Percentiles rank a stretch among this genome's conserved stretches.
Evolutionary conservation across 805 yeast species (phyloP).

Genomic region (Lipomyces chichibuensis): DNA sequence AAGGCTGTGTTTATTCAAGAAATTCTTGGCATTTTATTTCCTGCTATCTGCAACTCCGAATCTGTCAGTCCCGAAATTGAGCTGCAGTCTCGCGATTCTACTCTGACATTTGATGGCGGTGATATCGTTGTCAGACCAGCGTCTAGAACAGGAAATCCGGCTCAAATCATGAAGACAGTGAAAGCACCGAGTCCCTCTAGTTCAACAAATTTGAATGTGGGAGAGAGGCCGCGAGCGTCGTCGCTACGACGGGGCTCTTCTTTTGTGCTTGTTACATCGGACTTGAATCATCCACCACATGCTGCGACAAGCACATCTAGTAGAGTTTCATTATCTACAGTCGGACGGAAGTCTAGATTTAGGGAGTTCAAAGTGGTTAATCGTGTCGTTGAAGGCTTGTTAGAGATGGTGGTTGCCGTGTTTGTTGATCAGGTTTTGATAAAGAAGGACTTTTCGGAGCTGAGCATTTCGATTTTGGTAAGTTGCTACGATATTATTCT

Average conservation of each 20-base stretch:
- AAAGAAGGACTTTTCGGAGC: conserved; percentile 35
- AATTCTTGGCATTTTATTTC: conserved; percentile 33
- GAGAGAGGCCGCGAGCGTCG: conserved; percentile 30
- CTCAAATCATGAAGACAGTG: conserved; percentile 30
- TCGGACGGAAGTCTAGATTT: conserved; percentile 5
- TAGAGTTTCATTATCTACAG: conserved; percentile 6
- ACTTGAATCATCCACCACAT: neutral
- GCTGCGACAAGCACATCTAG: neutral
- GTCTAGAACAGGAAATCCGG: conserved; percentile 22
- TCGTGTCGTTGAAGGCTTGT: conserved; percentile 34
- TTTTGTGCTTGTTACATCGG: conserved; percentile 32
- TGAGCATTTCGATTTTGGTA: conserved; percentile 29
- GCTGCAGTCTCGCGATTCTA: conserved; percentile 29
- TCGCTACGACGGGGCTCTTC: conserved; percentile 34
- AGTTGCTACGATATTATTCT: neutral
- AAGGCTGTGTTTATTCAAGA: conserved; percentile 31
- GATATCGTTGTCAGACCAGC: conserved; percentile 32
- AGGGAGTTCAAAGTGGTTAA: conserved; percentile 30
- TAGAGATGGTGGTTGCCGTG: conserved; percentile 37
- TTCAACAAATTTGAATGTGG: neutral
- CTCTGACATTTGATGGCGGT: conserved; percentile 30
- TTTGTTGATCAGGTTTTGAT: conserved; percentile 35
- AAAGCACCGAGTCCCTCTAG: conserved; percentile 9
- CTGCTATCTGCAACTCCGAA: conserved; percentile 33
- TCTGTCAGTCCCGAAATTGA: conserved; percentile 34